Evolutionary conservation across 2,329 filamentous ascomycete genomes (phyloP).

Genomic region (Sclerotinia minor): DNA sequence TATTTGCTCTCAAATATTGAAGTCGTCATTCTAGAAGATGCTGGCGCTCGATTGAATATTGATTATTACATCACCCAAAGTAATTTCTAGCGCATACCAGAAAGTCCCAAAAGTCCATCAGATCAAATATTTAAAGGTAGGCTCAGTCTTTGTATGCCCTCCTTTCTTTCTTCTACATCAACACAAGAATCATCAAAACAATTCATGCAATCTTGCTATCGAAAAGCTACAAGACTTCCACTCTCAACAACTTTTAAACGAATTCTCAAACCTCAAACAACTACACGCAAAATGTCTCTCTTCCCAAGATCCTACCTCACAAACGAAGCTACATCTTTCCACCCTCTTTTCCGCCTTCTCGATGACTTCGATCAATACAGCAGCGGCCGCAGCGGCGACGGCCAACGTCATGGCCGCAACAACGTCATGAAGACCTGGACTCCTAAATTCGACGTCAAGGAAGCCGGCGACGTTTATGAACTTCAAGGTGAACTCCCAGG

Average conservation of each 20-base stretch:
- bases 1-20: slow-evolving; percentile 9
- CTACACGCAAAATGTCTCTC: slow-evolving; percentile 56
- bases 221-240: slow-evolving; percentile 25
- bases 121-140: slow-evolving; percentile 23
- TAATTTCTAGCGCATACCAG: slow-evolving; percentile 23
- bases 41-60: slow-evolving; percentile 2
- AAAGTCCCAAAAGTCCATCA: neutral
- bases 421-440: slow-evolving; percentile 55
- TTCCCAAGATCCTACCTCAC: slow-evolving; percentile 53
- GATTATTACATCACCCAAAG: slow-evolving; percentile 1
- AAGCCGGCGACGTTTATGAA: slow-evolving; percentile 67
- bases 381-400: slow-evolving; percentile 23
- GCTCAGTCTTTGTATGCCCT: neutral
- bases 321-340: slow-evolving; percentile 48
- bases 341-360: slow-evolving; percentile 63
- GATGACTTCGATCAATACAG: slow-evolving; percentile 63
- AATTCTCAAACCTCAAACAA: slow-evolving; percentile 35
- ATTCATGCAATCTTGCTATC: slow-evolving; percentile 21
- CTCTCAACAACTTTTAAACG: slow-evolving; percentile 21
- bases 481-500: slow-evolving; percentile 80
- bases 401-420: slow-evolving; percentile 28
- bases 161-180: slow-evolving; percentile 21
- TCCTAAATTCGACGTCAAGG: slow-evolving; percentile 77
- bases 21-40: slow-evolving; percentile 5
- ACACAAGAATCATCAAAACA: slow-evolving; percentile 26